Percentiles rank a stretch among this genome's conserved stretches.
phyloP scores from a whole-genome alignment of 164 flowering plant genomes.

The Liquidambar formosana region DNA sequence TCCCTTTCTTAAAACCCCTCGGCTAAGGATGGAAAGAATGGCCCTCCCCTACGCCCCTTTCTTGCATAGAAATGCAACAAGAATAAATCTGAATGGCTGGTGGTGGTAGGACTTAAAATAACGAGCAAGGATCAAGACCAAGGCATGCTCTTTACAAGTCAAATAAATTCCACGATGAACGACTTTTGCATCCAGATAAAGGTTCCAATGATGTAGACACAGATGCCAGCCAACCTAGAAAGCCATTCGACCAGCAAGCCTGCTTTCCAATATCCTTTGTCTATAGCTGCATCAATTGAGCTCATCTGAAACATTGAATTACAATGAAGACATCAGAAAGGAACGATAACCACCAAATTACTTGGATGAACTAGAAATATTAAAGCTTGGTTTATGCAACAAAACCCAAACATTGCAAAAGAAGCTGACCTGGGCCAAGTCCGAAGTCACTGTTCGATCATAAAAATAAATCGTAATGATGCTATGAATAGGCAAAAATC shows the following conservation, averaged over 20 bases:
- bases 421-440: constrained; percentile 97
- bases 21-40: not conserved
- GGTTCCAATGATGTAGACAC: not conserved
- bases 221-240: constrained; percentile 36
- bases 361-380: constrained; percentile 13
- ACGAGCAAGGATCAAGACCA: not conserved
- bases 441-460: constrained; percentile 64
- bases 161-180: not conserved
- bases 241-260: constrained; percentile 98
- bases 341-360: constrained; percentile 13
- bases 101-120: not conserved
- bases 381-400: constrained; percentile 31
- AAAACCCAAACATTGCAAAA: constrained; percentile 50
- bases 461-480: constrained; percentile 37
- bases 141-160: not conserved
- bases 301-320: constrained; percentile 76
- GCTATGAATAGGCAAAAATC: constrained; percentile 48
- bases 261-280: constrained; percentile 90
- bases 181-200: not conserved
- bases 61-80: constrained; percentile 16
- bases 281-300: constrained; percentile 96
- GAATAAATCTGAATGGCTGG: not conserved
- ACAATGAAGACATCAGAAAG: constrained; percentile 22
- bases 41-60: not conserved
- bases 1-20: too few species aligned